Conservation (phyloP, 805 yeast species). For the Ogataea allantospora region DNA sequence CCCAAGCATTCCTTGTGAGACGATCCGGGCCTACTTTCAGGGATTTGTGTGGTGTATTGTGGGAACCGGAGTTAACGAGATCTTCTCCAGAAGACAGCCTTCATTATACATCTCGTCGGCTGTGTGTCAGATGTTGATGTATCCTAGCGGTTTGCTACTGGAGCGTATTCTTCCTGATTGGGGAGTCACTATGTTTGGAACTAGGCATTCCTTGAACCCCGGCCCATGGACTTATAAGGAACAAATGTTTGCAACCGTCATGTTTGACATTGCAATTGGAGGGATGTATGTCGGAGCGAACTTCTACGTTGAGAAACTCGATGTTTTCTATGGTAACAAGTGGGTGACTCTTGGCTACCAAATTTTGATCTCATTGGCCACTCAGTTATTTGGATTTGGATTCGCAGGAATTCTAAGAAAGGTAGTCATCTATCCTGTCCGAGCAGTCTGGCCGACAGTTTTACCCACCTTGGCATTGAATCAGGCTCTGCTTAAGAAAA, state of each 20-base stretch:
- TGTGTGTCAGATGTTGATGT: constrained; percentile 59
- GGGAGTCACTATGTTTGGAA: constrained; percentile 40
- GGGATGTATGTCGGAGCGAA: constrained; percentile 36
- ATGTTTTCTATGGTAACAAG: constrained; percentile 32
- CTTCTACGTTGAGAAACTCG: constrained; percentile 32
- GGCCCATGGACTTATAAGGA: constrained; percentile 67
- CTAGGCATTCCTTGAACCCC: constrained; percentile 46
- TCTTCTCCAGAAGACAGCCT: constrained; percentile 59
- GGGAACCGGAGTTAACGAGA: constrained; percentile 58
- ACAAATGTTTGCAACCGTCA: constrained; percentile 59
- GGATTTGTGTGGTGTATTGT: constrained; percentile 33
- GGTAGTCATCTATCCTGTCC: constrained; percentile 59
- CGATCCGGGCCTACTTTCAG: constrained; percentile 30
- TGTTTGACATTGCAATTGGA: constrained; percentile 36
- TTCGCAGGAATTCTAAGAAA: constrained; percentile 62
- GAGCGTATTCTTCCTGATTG: constrained; percentile 40
- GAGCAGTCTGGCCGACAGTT: constrained; percentile 71
- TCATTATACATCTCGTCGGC: constrained; percentile 47
- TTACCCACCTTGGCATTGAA: constrained; percentile 59
- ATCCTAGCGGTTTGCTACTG: constrained; percentile 57
- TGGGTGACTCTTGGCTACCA: constrained; percentile 44
- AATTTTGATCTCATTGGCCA: constrained; percentile 49
- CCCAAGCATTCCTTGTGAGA: constrained; percentile 46
- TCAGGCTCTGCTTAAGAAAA: constrained; percentile 49
- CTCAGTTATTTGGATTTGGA: constrained; percentile 67